These are phyloP conservation scores for Aspergillus fructus DNA, from an alignment of 2,329 filamentous ascomycete species.

Conservation along the genomic window DNA sequence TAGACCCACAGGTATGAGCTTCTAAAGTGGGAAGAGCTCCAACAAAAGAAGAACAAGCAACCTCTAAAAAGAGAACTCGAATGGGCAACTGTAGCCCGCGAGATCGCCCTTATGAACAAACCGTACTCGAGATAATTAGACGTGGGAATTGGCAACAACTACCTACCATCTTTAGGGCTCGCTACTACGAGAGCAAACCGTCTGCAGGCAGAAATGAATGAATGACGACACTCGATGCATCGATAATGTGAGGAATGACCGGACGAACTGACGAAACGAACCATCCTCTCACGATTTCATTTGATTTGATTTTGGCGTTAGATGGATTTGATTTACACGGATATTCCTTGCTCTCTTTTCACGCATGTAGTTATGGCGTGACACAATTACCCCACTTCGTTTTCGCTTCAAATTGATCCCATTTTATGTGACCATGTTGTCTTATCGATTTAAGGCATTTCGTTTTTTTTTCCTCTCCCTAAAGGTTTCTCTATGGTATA, in stretches of 20 bases:
- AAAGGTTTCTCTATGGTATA: too few species aligned
- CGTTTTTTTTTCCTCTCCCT: not conserved
- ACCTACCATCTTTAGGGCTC: not conserved
- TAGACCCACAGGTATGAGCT: conserved; percentile 66
- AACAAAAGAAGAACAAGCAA: conserved; percentile 56
- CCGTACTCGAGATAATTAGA: conserved; percentile 71
- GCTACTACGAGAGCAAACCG: not conserved
- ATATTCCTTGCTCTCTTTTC: conserved; percentile 4
- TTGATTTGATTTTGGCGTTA: conserved; percentile 12
- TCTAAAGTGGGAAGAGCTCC: conserved; percentile 88
- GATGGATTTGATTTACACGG: conserved; percentile 14
- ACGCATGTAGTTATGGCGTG: not conserved
- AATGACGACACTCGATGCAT: conserved; percentile 19
- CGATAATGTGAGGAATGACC: conserved; percentile 14
- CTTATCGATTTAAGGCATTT: not conserved
- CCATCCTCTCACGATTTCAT: conserved; percentile 3
- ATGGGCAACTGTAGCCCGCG: conserved; percentile 82
- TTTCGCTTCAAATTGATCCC: not conserved
- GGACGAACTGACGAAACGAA: conserved; percentile 13
- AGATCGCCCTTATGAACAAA: conserved; percentile 94
- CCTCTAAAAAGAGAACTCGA: conserved; percentile 75
- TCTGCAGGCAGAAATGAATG: not conserved
- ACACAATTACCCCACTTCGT: not conserved
- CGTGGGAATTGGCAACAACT: not conserved
- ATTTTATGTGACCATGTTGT: not conserved